phyloP scores from a whole-genome alignment of 768 basidiomycete genomes.

The Tylopilus vinaceipallidus region DNA sequence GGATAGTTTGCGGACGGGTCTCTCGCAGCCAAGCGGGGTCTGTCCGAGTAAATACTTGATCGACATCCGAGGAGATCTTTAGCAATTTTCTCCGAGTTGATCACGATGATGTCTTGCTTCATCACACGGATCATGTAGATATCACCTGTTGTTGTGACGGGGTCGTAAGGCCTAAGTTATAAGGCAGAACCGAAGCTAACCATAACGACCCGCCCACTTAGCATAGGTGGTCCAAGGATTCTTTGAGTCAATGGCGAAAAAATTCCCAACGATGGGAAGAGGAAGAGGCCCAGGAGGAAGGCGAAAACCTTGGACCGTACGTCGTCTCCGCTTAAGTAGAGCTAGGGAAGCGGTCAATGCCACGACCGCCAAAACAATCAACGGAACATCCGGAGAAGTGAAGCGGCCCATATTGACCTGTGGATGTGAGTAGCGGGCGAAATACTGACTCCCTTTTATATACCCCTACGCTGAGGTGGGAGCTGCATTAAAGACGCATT shows the following conservation, averaged over 20 bases:
- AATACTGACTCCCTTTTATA: too few species aligned
- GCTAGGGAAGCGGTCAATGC: not conserved
- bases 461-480: too few species aligned
- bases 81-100: slow-evolving; percentile 27
- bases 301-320: not conserved
- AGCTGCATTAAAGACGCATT: too few species aligned
- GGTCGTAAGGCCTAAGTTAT: not conserved
- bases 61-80: slow-evolving; percentile 28
- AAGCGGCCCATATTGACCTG: too few species aligned
- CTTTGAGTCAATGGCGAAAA: slow-evolving; percentile 14
- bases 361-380: too few species aligned
- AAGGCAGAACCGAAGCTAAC: not conserved
- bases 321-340: slow-evolving; percentile 3
- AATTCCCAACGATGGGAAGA: slow-evolving; percentile 19
- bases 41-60: slow-evolving; percentile 29
- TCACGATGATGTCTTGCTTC: slow-evolving; percentile 22
- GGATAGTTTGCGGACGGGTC: slow-evolving; percentile 12
- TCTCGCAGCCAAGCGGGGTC: slow-evolving; percentile 13
- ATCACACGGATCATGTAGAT: slow-evolving; percentile 22
- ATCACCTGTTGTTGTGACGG: slow-evolving; percentile 10
- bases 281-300: slow-evolving; percentile 22
- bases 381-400: too few species aligned
- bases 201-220: slow-evolving; percentile 17
- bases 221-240: slow-evolving; percentile 23
- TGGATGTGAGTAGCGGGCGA: too few species aligned